Percentiles rank a stretch among this genome's conserved stretches.
Conservation (phyloP, 805 yeast species). For the Barnettozyma wickerhamii region DNA sequence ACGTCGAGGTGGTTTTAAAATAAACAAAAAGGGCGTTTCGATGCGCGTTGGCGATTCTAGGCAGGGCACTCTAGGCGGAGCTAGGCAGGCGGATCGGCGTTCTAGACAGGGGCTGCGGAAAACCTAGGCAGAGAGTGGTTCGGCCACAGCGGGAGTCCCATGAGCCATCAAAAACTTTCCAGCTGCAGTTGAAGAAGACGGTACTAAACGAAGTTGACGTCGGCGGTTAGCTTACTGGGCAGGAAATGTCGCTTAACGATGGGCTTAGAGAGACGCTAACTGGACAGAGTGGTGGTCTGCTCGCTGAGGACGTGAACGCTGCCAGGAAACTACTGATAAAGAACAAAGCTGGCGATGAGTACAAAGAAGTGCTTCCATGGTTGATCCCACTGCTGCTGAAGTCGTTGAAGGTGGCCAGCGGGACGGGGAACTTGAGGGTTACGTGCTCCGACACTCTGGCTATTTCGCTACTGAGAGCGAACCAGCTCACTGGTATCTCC, state of each 20-base stretch:
- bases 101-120: not conserved
- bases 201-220: not conserved
- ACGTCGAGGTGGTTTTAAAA: not conserved
- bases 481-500: constrained; percentile 32
- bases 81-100: not conserved
- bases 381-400: constrained; percentile 28
- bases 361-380: constrained; percentile 12
- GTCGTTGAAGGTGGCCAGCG: constrained; percentile 30
- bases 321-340: constrained; percentile 13
- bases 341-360: constrained; percentile 13
- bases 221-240: not conserved
- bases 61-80: too few species aligned
- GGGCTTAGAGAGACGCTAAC: not conserved
- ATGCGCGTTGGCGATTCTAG: too few species aligned
- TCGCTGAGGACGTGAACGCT: not conserved
- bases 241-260: not conserved
- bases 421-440: constrained; percentile 35
- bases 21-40: not conserved
- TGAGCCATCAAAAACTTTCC: not conserved
- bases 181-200: not conserved
- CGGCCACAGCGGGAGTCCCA: not conserved
- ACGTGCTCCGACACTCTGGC: constrained; percentile 55
- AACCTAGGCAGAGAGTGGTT: not conserved
- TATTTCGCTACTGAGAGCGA: constrained; percentile 58
- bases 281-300: not conserved